These are phyloP conservation scores for Cornus florida DNA, from an alignment of 148 eudicot species.

Conservation along the genomic window DNA sequence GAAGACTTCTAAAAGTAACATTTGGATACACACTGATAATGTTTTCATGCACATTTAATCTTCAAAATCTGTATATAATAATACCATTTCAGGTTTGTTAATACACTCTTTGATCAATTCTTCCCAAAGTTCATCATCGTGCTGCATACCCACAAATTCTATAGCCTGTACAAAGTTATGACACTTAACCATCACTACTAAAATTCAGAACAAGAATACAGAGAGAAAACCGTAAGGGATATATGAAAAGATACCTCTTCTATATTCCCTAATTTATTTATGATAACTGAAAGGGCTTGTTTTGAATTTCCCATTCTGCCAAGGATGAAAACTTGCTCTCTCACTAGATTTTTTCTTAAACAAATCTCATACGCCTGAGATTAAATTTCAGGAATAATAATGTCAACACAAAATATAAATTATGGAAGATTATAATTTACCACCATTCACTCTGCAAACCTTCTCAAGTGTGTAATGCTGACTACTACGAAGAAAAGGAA, in stretches of 20 bases:
- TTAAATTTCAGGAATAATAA: conserved; percentile 16
- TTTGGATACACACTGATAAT: not conserved
- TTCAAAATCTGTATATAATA: not conserved
- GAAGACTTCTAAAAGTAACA: not conserved
- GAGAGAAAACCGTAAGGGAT: not conserved
- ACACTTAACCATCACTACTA: not conserved
- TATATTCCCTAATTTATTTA: conserved; percentile 85
- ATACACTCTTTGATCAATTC: conserved; percentile 82
- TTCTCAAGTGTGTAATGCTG: conserved; percentile 94
- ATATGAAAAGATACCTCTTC: conserved; percentile 61
- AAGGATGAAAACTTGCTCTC: conserved; percentile 91
- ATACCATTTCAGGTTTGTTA: conserved; percentile 96
- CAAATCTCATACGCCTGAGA: conserved; percentile 81
- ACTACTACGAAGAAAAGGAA: conserved; percentile 93
- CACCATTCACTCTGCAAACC: conserved; percentile 40
- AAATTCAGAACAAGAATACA: not conserved
- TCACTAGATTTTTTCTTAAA: conserved; percentile 54
- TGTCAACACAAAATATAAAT: conserved; percentile 10
- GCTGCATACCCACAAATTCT: conserved; percentile 93
- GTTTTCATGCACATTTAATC: conserved; percentile 8
- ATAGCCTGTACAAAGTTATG: conserved; percentile 64
- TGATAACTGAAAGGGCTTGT: conserved; percentile 90
- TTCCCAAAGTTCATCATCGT: conserved; percentile 98
- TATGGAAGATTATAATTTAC: not conserved
- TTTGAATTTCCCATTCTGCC: conserved; percentile 95